Evolutionary conservation across 1,284 basidiomycete genomes (phyloP).

Genomic region (Cryptococcus sp.): DNA sequence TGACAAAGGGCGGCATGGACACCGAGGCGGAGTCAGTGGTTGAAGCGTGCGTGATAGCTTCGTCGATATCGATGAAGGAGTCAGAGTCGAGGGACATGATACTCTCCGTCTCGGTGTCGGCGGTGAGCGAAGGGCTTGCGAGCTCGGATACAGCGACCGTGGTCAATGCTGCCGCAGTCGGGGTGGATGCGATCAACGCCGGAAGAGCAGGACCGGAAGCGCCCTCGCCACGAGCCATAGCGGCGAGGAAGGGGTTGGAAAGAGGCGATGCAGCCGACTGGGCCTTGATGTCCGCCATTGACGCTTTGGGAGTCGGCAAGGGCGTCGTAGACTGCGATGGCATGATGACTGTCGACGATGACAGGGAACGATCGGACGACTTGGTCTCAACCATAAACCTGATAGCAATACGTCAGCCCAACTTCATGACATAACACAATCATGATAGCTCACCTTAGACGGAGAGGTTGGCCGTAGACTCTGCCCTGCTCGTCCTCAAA

Average conservation of each 20-base stretch:
- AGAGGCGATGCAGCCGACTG: background rate
- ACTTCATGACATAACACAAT: background rate
- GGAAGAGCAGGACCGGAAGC: no score
- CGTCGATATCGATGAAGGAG: constrained; percentile 14
- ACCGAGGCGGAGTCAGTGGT: constrained; percentile 5
- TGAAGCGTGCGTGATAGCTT: constrained; percentile 9
- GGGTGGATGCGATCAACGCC: background rate
- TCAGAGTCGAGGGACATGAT: constrained; percentile 13
- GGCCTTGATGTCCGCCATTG: background rate
- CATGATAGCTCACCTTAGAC: constrained; percentile 34
- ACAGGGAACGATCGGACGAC: constrained; percentile 9
- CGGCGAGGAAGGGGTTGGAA: no score
- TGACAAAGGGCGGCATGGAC: background rate
- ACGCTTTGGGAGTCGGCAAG: background rate
- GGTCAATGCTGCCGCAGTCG: background rate
- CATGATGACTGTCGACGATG: constrained; percentile 20
- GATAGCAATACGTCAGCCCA: background rate
- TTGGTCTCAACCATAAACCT: constrained; percentile 18
- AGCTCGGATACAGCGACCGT: background rate
- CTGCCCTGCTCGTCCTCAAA: constrained; percentile 46
- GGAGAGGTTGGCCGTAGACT: constrained; percentile 46
- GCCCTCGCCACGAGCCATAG: no score
- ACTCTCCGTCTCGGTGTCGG: constrained; percentile 9
- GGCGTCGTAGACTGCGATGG: constrained; percentile 7
- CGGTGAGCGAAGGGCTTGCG: background rate